A percentile compares a stretch with the other conserved stretches of the same genome.
phyloP scores from a whole-genome alignment of 257 asterid genomes.

The Penstemon eatonii region DNA sequence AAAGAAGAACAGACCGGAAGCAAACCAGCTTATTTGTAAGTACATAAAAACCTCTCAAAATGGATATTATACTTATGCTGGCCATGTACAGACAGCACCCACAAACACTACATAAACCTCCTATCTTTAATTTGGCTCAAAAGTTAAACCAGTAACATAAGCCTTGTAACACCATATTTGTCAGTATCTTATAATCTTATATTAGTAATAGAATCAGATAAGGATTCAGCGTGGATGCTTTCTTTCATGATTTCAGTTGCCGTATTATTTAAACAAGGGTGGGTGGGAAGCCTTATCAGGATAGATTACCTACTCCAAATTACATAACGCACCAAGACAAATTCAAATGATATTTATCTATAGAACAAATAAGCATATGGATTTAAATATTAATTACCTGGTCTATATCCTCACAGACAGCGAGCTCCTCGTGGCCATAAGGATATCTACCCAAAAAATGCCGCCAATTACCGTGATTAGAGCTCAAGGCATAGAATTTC shows the following conservation, averaged over 20 bases:
- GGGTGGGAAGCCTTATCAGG: constrained; percentile 6
- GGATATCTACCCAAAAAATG: constrained; percentile 59
- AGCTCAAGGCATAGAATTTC: constrained; percentile 15
- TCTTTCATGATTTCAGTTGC: constrained; percentile 11
- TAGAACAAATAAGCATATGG: constrained; percentile 11
- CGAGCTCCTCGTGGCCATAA: constrained; percentile 93
- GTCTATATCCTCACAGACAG: constrained; percentile 83
- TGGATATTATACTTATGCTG: not conserved
- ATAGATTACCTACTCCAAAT: not conserved
- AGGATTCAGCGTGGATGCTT: not conserved
- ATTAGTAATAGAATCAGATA: too few relatives aligned
- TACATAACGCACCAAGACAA: not conserved
- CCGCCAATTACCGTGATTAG: constrained; percentile 27
- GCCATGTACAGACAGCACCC: not conserved
- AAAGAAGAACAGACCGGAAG: constrained; percentile 12
- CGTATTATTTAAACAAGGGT: not conserved
- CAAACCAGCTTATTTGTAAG: constrained; percentile 8
- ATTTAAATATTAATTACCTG: constrained; percentile 52
- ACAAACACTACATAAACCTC: not conserved
- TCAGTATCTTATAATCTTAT: not conserved
- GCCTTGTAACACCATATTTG: constrained; percentile 1
- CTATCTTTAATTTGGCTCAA: not conserved
- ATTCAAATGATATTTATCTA: constrained; percentile 8
- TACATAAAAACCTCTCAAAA: not conserved
- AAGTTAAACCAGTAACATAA: not conserved